Evolutionary conservation across 169 alveolate genomes (phyloP).

Genomic region (Babesia bovis): DNA sequence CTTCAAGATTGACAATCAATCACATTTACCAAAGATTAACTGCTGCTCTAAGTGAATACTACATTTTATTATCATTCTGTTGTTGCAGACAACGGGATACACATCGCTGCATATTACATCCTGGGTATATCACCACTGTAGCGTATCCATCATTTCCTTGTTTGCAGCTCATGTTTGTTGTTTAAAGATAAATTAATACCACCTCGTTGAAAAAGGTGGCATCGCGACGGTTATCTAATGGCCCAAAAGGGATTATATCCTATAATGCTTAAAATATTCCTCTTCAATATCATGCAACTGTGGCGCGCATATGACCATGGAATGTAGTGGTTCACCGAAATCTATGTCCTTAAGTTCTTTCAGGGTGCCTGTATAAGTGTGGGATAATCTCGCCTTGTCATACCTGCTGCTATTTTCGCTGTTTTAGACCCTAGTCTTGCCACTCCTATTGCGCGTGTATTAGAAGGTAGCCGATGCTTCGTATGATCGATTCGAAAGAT

Average conservation of each 20-base stretch:
- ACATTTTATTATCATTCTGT: neutral
- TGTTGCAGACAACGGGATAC: neutral
- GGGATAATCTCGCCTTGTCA: conserved; percentile 24
- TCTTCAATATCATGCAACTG: conserved; percentile 90
- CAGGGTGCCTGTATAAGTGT: conserved; percentile 44
- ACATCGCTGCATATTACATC: no score
- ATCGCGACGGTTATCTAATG: neutral
- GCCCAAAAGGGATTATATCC: neutral
- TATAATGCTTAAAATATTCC: conserved; percentile 73
- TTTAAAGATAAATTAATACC: no score
- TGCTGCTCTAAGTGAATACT: conserved; percentile 12
- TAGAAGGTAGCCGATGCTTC: neutral
- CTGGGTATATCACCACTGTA: no score
- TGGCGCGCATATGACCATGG: conserved; percentile 90
- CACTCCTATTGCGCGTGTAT: conserved; percentile 85
- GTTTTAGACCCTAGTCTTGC: conserved; percentile 90
- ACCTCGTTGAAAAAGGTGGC: neutral
- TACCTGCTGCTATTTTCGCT: conserved; percentile 84
- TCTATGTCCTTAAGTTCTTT: conserved; percentile 81
- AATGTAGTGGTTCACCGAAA: conserved; percentile 93
- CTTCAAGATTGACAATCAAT: conserved; percentile 47
- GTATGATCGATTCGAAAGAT: conserved; percentile 83
- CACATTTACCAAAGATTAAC: conserved; percentile 12
- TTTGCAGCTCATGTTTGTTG: no score
- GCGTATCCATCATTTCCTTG: no score